A percentile compares a stretch with the other conserved stretches of the same genome.
These are phyloP conservation scores for Tricholoma flavovirens DNA, from an alignment of 768 basidiomycete genomes.

Conservation along the genomic window DNA sequence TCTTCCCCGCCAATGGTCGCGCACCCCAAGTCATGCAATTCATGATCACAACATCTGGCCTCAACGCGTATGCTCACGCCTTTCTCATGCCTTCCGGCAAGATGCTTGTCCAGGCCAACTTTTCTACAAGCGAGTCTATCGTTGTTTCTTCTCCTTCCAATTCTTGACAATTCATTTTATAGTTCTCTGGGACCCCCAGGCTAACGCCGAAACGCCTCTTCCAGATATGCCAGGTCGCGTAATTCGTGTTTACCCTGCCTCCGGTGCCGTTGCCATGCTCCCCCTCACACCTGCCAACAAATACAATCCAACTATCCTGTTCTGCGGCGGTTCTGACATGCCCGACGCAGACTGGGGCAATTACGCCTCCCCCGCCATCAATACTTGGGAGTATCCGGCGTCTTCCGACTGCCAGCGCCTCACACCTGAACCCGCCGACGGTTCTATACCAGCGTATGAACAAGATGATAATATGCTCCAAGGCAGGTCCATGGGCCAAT, in stretches of 20 bases:
- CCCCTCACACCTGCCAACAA: slow-evolving; percentile 88
- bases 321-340: slow-evolving; percentile 89
- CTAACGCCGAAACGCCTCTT: slow-evolving; percentile 54
- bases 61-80: slow-evolving; percentile 73
- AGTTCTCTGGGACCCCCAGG: slow-evolving; percentile 48
- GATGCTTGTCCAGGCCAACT: slow-evolving; percentile 78
- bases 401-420: slow-evolving; percentile 75
- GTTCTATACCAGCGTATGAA: slow-evolving; percentile 51
- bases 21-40: slow-evolving; percentile 54
- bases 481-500: slow-evolving; percentile 87
- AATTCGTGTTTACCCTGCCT: slow-evolving; percentile 83
- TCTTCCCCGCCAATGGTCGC: slow-evolving; percentile 60
- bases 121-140: slow-evolving; percentile 56
- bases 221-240: slow-evolving; percentile 72
- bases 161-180: slow-evolving; percentile 9
- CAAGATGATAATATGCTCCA: slow-evolving; percentile 74
- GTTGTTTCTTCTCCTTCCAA: slow-evolving; percentile 4
- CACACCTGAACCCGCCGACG: slow-evolving; percentile 77
- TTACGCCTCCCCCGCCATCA: slow-evolving; percentile 64
- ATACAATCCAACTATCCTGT: slow-evolving; percentile 78
- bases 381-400: slow-evolving; percentile 69
- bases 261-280: slow-evolving; percentile 84
- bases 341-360: slow-evolving; percentile 68
- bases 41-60: slow-evolving; percentile 64
- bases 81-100: slow-evolving; percentile 73